phyloP scores from a whole-genome alignment of 352 stramenopile genomes.

The Bremia lactucae region DNA sequence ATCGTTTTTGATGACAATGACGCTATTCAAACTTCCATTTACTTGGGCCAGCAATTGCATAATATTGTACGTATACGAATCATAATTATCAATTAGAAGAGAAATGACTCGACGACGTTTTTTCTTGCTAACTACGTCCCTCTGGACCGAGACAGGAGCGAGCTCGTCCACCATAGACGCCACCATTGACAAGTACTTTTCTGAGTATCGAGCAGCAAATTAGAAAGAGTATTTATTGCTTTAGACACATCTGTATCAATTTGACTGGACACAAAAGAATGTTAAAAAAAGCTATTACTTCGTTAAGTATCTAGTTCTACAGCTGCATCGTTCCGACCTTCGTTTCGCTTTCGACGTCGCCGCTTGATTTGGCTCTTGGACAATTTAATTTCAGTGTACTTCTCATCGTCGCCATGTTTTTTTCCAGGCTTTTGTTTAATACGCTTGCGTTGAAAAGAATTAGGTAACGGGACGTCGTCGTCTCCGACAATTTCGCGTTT shows the following conservation, averaged over 20 bases:
- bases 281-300: no score
- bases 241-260: no score
- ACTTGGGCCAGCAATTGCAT: slow-evolving; percentile 91
- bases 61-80: slow-evolving; percentile 97
- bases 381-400: slow-evolving; percentile 13
- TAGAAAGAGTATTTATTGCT: no score
- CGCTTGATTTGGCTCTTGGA: slow-evolving; percentile 29
- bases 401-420: slow-evolving; percentile 8
- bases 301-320: not conserved
- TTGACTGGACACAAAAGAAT: no score
- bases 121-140: slow-evolving; percentile 3
- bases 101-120: slow-evolving; percentile 30
- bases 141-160: not conserved
- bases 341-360: slow-evolving; percentile 35
- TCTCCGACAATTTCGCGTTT: slow-evolving; percentile 47
- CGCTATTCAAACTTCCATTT: slow-evolving; percentile 47
- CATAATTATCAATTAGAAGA: slow-evolving; percentile 96
- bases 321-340: slow-evolving; percentile 6
- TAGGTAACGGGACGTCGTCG: slow-evolving; percentile 60
- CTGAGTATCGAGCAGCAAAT: no score
- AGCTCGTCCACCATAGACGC: slow-evolving; percentile 19
- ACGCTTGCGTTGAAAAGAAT: slow-evolving; percentile 59
- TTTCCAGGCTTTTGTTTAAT: slow-evolving; percentile 32
- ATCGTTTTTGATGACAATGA: slow-evolving; percentile 91
- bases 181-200: no score